phyloP scores from a whole-genome alignment of 371 early-diverging fungal species.

The Saksenaea oblongispora region DNA sequence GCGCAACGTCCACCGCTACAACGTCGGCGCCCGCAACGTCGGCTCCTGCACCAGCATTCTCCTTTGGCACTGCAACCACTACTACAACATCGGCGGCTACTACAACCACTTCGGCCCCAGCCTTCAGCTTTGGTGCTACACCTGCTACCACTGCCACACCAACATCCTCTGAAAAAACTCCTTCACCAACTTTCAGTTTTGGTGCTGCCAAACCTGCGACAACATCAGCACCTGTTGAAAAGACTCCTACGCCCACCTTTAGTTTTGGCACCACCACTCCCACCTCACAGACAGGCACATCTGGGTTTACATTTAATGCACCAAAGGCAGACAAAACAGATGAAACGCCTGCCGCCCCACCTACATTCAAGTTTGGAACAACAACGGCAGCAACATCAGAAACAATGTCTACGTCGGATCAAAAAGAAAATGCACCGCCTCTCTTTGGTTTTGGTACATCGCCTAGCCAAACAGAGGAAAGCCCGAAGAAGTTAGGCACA shows the following conservation, averaged over 20 bases:
- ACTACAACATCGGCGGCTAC: too few relatives aligned
- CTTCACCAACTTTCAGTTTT: too few relatives aligned
- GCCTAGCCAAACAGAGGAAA: background rate
- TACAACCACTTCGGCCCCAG: too few relatives aligned
- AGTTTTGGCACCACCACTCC: background rate
- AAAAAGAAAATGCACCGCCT: background rate
- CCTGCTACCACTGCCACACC: too few relatives aligned
- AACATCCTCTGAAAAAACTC: too few relatives aligned
- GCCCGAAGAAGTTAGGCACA: background rate
- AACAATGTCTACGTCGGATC: background rate
- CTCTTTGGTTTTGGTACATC: background rate
- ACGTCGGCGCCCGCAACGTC: too few relatives aligned
- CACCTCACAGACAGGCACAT: background rate
- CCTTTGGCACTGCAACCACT: too few relatives aligned
- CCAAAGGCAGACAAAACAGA: background rate
- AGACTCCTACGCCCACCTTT: background rate
- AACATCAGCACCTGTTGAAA: background rate
- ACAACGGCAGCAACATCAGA: background rate
- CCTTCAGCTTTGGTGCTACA: too few relatives aligned
- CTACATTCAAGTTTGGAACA: background rate
- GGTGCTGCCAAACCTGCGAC: background rate
- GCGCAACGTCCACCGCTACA: too few relatives aligned
- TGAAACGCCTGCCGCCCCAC: background rate
- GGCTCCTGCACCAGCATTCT: too few relatives aligned
- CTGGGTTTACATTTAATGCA: background rate